Evolutionary conservation across 805 yeast genomes (phyloP), one percentile per base, ranked within the genome.

Genomic region (Candida silvicultrix): DNA sequence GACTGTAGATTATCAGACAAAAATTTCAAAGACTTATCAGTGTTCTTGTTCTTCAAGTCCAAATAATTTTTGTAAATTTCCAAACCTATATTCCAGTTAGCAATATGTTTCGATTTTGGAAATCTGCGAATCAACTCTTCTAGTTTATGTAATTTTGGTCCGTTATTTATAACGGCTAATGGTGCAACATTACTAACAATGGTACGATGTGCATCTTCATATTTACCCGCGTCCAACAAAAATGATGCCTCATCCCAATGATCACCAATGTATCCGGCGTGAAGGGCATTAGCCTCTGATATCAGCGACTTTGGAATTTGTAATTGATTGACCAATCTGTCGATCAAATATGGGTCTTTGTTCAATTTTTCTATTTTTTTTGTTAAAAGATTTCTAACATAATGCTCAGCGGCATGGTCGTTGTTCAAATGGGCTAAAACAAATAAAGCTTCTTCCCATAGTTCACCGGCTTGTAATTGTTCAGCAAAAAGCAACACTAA

Each of bases 121-220:
- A 76, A 75, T 48, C 59, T 49, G 2, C 58, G 45, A 38, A 77
- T 55, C 10, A 84, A 49, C 1, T 46, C 48, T n/a, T 58, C 54
- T n/a, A 79, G 53, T 11, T 57, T 51, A 6, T 47, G 40, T 22
- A 70, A 44, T 37, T 53, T 49, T 5, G 57, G 46, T 1, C 63
- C 65, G 46, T 75, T 73, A n/a, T 75, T 69, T 15, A 82, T 74
- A 1, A 90, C 77, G 3, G 83, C 75, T 14, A 64, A 61, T 9
- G 98, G 98, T 0, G 92, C 98, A 28, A 89, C 83, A 3, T 70
- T 60, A 1, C 67, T 58, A 9, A 81, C 54, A 4, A 87, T 64
- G 1, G 78, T 65, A 2, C 65, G 59, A 56, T 87, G 94, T 0
- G 96, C 96, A 36, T 77, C 80, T 0, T 64, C 69, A 68, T 77